Evolutionary conservation across 1,139 yeast genomes (phyloP).

Genomic region (Eremothecium cymbalariae): DNA sequence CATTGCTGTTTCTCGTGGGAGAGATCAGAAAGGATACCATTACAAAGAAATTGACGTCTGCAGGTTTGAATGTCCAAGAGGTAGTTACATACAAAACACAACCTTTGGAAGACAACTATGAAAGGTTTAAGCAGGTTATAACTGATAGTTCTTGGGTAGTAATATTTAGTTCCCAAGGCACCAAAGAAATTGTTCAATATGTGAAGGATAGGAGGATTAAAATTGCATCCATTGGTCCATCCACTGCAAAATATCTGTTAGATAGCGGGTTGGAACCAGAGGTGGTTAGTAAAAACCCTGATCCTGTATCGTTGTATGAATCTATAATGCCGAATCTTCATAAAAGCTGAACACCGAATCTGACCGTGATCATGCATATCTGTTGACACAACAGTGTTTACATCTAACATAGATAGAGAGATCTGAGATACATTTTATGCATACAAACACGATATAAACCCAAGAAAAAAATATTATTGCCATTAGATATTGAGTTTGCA

Average conservation of each 20-base stretch:
- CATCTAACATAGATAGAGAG: too few species aligned
- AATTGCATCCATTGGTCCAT: constrained; percentile 88
- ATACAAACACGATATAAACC: constrained; percentile 1
- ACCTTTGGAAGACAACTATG: constrained; percentile 40
- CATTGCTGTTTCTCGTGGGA: constrained; percentile 75
- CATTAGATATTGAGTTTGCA: too few species aligned
- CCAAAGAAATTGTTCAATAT: constrained; percentile 49
- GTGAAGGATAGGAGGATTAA: constrained; percentile 33
- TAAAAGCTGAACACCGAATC: too few species aligned
- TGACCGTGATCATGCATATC: too few species aligned
- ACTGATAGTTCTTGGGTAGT: constrained; percentile 51
- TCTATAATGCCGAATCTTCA: too few species aligned
- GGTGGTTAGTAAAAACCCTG: constrained; percentile 66
- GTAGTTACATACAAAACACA: constrained; percentile 63
- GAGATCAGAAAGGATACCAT: constrained; percentile 75
- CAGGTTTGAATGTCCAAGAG: constrained; percentile 49
- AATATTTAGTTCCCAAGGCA: constrained; percentile 89
- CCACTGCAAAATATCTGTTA: constrained; percentile 61
- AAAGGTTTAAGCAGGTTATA: constrained; percentile 32
- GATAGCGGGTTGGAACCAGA: constrained; percentile 48
- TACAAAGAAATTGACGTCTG: constrained; percentile 47
- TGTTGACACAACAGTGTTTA: too few species aligned
- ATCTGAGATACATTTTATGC: too few species aligned
- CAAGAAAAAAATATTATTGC: constrained; percentile 1
- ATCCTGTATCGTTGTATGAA: constrained; percentile 48